Base-by-base conservation (phyloP, 2,329 filamentous ascomycete species). In the Emmonsiellopsis sp. region DNA sequence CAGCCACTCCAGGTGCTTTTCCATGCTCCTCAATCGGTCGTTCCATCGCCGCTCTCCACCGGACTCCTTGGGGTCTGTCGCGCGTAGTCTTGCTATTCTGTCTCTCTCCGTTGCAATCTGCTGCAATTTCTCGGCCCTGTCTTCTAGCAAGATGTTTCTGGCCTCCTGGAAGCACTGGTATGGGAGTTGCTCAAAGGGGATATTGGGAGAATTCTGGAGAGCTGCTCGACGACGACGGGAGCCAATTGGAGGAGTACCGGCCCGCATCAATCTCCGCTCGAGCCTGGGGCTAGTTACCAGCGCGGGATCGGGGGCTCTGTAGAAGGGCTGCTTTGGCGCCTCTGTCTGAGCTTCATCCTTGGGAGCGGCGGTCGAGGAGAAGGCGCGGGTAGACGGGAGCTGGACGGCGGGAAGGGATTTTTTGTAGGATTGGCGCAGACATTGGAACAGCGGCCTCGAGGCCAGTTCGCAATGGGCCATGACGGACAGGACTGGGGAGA, bases 111-210 rank as follows among this genome's bases (percentile, higher is more conserved):
- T 76, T 50, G 81, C 74, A 54, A 98, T 92, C 64, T 84, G 76
- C 56, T 78, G 74, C 50, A 97, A 63, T 75, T 95, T 97, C 72
- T 92, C 81, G 59, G 84, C 76, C 41, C 92, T 82, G 68, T 98
- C 93, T 52, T 81, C 82, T 51, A 83, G 79, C 53, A 98, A 76
- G 48, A 97, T 73, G 68, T 89, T 88, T 58, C 91, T 83, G 41
- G 93, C 93, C 74, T 96, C 91, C 73, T 98, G 93, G 76, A 97
- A 98, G 72, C 89, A 93, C 78, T 97, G 92, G 74, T 94, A 98
- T 15, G 93, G 93, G 61, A 98, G 76, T 67, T 92, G 87, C 75
- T 95, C 89, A 67, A 98, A 96, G 30, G 91, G 89, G 49, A 95
- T 75, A 63, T 85, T 80, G 57, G 79, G 58, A 75, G 80, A 62